Percentiles rank a stretch among this genome's conserved stretches.
Evolutionary conservation across 2,329 filamentous ascomycete genomes (phyloP).

Genomic region (Huntiella savannae): DNA sequence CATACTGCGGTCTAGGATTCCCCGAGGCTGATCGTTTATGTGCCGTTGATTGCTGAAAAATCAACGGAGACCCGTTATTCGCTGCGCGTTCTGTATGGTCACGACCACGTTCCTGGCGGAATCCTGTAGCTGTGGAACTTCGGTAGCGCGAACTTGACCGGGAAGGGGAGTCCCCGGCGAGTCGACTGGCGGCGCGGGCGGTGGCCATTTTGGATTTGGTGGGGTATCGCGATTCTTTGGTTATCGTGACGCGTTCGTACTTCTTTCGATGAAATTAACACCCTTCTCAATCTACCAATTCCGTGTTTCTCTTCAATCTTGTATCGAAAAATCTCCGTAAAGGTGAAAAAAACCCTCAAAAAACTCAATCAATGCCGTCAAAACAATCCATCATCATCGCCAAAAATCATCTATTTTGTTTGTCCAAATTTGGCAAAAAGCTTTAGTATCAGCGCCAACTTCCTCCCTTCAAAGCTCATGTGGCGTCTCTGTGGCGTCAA

Average conservation of each 20-base stretch:
- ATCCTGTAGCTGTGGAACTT: conserved; percentile 7
- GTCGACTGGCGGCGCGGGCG: conserved; percentile 11
- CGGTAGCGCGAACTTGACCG: conserved; percentile 9
- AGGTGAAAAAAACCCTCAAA: not conserved
- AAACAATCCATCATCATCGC: no score
- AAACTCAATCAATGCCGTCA: not conserved
- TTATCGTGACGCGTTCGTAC: not conserved
- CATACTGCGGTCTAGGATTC: conserved; percentile 27
- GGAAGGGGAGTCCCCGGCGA: conserved; percentile 6
- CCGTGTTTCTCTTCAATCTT: no score
- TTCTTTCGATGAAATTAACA: no score
- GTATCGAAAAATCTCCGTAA: no score
- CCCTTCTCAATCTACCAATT: no score
- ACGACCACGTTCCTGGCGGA: conserved; percentile 22
- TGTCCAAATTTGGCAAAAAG: not conserved
- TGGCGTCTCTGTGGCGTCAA: not conserved
- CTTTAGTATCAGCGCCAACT: not conserved
- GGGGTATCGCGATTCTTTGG: not conserved
- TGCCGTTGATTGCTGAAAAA: conserved; percentile 14
- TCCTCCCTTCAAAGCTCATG: not conserved
- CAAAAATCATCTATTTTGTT: not conserved
- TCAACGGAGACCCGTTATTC: conserved; percentile 18
- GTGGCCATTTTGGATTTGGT: conserved; percentile 9
- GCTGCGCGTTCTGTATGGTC: conserved; percentile 14
- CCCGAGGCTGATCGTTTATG: conserved; percentile 41